phyloP scores from a whole-genome alignment of 2,329 filamentous ascomycete genomes.

The Escovopsis sp. region DNA sequence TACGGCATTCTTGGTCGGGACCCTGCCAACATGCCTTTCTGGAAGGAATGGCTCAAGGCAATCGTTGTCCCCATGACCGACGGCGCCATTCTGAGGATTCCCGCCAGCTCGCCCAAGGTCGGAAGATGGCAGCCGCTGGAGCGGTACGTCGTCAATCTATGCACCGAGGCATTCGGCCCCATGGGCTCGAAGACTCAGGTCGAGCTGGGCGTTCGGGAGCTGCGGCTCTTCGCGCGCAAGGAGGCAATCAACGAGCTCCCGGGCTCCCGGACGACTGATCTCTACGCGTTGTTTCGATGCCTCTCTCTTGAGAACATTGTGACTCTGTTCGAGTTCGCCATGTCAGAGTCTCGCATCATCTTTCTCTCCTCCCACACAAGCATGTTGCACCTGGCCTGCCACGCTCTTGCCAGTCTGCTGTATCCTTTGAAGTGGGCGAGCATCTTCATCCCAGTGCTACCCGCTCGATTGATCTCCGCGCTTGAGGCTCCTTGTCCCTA shows the following conservation, averaged over 20 bases:
- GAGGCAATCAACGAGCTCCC: conserved; percentile 89
- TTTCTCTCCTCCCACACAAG: conserved; percentile 88
- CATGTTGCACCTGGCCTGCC: conserved; percentile 87
- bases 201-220: conserved; percentile 74
- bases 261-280: conserved; percentile 75
- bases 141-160: conserved; percentile 92
- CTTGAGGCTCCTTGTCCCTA: conserved; percentile 93
- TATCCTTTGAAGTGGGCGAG: conserved; percentile 90
- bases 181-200: conserved; percentile 91
- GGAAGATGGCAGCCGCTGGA: conserved; percentile 94
- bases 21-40: conserved; percentile 69
- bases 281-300: conserved; percentile 83
- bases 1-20: conserved; percentile 88
- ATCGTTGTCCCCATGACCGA: conserved; percentile 93
- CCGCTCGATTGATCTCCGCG: conserved; percentile 73
- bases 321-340: conserved; percentile 79
- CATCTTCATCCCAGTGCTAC: conserved; percentile 84
- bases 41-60: conserved; percentile 96
- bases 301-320: conserved; percentile 87
- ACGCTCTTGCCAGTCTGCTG: conserved; percentile 69
- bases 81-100: conserved; percentile 65
- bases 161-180: conserved; percentile 84
- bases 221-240: conserved; percentile 82
- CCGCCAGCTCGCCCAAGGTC: conserved; percentile 74
- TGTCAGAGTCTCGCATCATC: conserved; percentile 90